These are phyloP conservation scores for Breviolum minutum DNA, from an alignment of 73 alveolate genomes.

Conservation along the genomic window DNA sequence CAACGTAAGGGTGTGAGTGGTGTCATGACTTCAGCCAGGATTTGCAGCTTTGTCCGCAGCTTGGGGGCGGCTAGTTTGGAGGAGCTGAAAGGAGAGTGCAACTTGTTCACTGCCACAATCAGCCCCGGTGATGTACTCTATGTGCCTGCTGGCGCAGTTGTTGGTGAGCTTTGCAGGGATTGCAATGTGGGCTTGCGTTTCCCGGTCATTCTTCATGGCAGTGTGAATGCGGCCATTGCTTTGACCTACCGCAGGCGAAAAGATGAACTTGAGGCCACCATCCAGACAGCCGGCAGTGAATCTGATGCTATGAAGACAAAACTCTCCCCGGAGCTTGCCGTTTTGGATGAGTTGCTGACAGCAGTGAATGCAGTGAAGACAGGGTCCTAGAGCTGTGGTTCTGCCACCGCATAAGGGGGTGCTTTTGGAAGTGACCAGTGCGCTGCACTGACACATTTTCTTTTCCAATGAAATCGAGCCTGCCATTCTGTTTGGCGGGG, in stretches of 20 bases:
- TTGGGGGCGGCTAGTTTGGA: not conserved
- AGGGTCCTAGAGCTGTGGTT: too few species aligned
- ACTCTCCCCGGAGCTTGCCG: not conserved
- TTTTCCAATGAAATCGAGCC: too few species aligned
- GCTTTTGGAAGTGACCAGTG: too few species aligned
- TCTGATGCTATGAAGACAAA: not conserved
- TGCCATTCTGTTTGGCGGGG: too few species aligned
- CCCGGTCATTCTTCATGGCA: not conserved
- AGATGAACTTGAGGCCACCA: not conserved
- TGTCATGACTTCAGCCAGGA: not conserved
- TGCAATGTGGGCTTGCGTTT: not conserved
- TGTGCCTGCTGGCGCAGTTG: slow-evolving; percentile 5
- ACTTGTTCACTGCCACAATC: not conserved
- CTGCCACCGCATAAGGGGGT: too few species aligned
- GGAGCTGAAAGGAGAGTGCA: not conserved
- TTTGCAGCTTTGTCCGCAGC: not conserved
- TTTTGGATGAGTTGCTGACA: not conserved
- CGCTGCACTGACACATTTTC: too few species aligned
- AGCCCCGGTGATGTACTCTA: slow-evolving; percentile 10
- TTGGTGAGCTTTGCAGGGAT: not conserved
- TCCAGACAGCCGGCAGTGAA: not conserved
- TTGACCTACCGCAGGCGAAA: not conserved
- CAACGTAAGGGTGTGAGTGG: slow-evolving; percentile 40
- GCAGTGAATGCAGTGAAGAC: not conserved
- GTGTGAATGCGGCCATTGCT: not conserved